Evolutionary conservation across 1,139 yeast genomes (phyloP), one percentile per base, ranked within the genome.

Genomic region (Taphrina flavorubra): DNA sequence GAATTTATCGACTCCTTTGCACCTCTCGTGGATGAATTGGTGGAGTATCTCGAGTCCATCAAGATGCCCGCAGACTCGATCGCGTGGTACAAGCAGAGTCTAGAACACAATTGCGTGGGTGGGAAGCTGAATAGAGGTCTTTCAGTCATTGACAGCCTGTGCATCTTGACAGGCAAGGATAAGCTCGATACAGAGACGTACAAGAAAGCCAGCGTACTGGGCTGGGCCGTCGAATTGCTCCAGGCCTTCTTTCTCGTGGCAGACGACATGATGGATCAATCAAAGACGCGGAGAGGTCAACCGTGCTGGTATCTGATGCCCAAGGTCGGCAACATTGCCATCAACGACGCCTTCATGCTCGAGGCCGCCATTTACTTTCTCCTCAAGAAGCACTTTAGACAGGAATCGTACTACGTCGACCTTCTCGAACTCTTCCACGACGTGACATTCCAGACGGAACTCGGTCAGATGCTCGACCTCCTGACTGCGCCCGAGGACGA

Each of bases 231-330:
- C 75, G 99, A 95, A 81, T 84, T 94, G 74, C 84, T 94, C 75
- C 99, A 95, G 81, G 99, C 97, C 1, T 94, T 91, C 79, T 95
- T 95, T 82, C 84, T 95, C 75, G 98, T 95, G 68, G 96, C 98
- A 47, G 99, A 95, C 79, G 99, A 95, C 79, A 95, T 95, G 86
- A 95, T 95, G 99, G 99, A 95, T 80, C 87, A 87, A 74, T 90
- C 97, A 49, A 89, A 91, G 79, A 95, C 99, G 60, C 90, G 99
- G 83, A 88, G 99, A 78, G 98, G 97, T 69, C 98, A 94, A 80
- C 94, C 97, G 74, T 95, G 99, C 81, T 95, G 99, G 99, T 95
- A 92, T 82, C 87, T 78, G 68, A 73, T 74, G 70, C 73, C 74
- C 37, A 65, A 70, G 25, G 73, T 73, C 51, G 74, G 74, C 18